Evolutionary conservation across 768 basidiomycete genomes (phyloP), one percentile per base, ranked within the genome.

Genomic region (Dentipellis fragilis): DNA sequence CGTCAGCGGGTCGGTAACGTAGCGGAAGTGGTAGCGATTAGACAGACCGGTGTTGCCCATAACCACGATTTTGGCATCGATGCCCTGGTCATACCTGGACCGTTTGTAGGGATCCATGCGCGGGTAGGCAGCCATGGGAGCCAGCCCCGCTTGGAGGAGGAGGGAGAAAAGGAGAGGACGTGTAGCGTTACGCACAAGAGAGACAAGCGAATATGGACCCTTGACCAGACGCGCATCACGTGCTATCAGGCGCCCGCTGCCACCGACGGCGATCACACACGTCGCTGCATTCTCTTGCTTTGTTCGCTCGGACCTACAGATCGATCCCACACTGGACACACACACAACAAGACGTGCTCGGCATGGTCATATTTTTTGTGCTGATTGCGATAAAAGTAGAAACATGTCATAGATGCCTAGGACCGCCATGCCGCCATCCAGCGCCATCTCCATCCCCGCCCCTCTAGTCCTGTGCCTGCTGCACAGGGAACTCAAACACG

Each of bases 51-150:
- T 76, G 71, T 87, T 92, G 74, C 89, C 91, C 87, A 93, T 91
- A 64, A 95, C 83, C 67, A 95, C 92, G 69, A 94, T 89, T 81
- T 94, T 94, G 69, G 88, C 89, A 76, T 95, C 92, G 70, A 94
- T 78, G 63, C 87, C 87, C 62, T 85, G 84, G 66, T 90, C 88
- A 69, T 83, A 88, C 71, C 82, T 78, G 67, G 82, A 77, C 68
- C 78, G 70, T 52, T 76, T 71, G 69, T 85, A 87, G 50, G 83
- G 83, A 70, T 86, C 83, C 74, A 82, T 75, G 66, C 69, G 71
- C 52, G 75, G 71, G 69, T 80, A 79, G 63, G 80, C 79, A 62
- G 77, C 72, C 83, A 83, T 85, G 64, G 66, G 57, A 58, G 63
- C 55, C 60, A 52, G 38, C 53, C 42, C 39, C 42, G 58, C 60